These are phyloP conservation scores for Pezicula carpinea DNA, from an alignment of 2,329 filamentous ascomycete species.

Conservation along the genomic window DNA sequence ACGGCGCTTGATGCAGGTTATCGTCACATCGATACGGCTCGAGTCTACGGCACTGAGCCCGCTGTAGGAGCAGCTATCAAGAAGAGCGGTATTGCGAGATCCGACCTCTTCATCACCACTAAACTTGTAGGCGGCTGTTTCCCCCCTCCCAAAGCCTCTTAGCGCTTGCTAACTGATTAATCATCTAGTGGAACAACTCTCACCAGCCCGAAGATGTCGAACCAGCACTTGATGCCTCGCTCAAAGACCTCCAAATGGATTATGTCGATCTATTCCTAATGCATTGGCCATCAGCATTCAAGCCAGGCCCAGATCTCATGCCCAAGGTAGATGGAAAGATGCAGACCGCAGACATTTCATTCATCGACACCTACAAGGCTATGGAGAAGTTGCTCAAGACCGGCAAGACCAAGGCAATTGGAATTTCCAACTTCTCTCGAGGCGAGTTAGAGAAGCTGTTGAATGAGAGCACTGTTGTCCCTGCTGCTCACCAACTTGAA, in stretches of 20 bases:
- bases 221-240: slow-evolving; percentile 27
- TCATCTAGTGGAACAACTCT: slow-evolving; percentile 40
- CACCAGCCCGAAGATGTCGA: slow-evolving; percentile 31
- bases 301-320: slow-evolving; percentile 18
- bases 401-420: slow-evolving; percentile 51
- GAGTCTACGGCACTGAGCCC: slow-evolving; percentile 38
- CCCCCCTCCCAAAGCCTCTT: background rate
- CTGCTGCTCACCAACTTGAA: slow-evolving; percentile 55
- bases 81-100: slow-evolving; percentile 33
- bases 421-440: slow-evolving; percentile 56
- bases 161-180: background rate
- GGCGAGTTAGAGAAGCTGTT: slow-evolving; percentile 34
- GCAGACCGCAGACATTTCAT: slow-evolving; percentile 26
- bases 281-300: slow-evolving; percentile 33
- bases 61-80: slow-evolving; percentile 39
- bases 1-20: slow-evolving; percentile 36
- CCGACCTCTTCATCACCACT: slow-evolving; percentile 45
- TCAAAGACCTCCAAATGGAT: slow-evolving; percentile 32
- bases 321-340: slow-evolving; percentile 23
- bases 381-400: slow-evolving; percentile 51
- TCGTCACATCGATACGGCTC: slow-evolving; percentile 43
- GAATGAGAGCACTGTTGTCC: slow-evolving; percentile 41
- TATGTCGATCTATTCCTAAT: slow-evolving; percentile 37
- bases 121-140: slow-evolving; percentile 36
- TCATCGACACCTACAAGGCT: slow-evolving; percentile 49